These are phyloP conservation scores for Pulveroboletus frians DNA, from an alignment of 768 basidiomycete genomes.

Conservation along the genomic window DNA sequence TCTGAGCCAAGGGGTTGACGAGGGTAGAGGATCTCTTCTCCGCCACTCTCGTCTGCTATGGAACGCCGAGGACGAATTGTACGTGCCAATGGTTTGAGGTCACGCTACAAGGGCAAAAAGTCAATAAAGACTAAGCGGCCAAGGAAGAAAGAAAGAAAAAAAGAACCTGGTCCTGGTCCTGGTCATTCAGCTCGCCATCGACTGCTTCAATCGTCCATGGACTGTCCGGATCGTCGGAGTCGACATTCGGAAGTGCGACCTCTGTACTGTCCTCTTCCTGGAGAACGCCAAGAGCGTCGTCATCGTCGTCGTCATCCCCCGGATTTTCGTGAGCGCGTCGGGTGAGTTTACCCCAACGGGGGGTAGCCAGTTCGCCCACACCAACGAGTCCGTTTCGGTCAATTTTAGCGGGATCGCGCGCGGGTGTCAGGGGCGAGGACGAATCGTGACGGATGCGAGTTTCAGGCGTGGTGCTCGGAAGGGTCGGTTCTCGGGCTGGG, in stretches of 20 bases:
- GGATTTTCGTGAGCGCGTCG: conserved; percentile 34
- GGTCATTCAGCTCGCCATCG: conserved; percentile 71
- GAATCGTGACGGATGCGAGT: conserved; percentile 47
- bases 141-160: conserved; percentile 19
- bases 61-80: conserved; percentile 59
- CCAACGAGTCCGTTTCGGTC: conserved; percentile 88
- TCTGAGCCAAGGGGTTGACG: conserved; percentile 44
- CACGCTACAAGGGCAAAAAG: conserved; percentile 31
- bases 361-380: conserved; percentile 95
- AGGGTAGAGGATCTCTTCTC: conserved; percentile 86
- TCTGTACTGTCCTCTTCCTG: conserved; percentile 32
- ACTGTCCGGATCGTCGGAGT: conserved; percentile 62
- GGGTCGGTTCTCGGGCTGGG: conserved; percentile 37
- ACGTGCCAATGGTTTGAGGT: conserved; percentile 42
- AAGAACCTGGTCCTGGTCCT: conserved; percentile 48
- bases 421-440: conserved; percentile 65
- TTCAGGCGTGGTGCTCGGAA: conserved; percentile 59
- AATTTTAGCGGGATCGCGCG: conserved; percentile 69
- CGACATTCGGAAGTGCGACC: conserved; percentile 29
- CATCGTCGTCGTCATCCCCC: conserved; percentile 38
- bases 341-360: conserved; percentile 73
- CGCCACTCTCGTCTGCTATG: conserved; percentile 78
- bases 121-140: neutral
- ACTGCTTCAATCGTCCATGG: conserved; percentile 88
- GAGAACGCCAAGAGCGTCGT: conserved; percentile 29